A percentile compares a stretch with the other conserved stretches of the same genome.
Conservation (phyloP, 2,329 filamentous ascomycete genomes). For the Diplodia mutila region DNA sequence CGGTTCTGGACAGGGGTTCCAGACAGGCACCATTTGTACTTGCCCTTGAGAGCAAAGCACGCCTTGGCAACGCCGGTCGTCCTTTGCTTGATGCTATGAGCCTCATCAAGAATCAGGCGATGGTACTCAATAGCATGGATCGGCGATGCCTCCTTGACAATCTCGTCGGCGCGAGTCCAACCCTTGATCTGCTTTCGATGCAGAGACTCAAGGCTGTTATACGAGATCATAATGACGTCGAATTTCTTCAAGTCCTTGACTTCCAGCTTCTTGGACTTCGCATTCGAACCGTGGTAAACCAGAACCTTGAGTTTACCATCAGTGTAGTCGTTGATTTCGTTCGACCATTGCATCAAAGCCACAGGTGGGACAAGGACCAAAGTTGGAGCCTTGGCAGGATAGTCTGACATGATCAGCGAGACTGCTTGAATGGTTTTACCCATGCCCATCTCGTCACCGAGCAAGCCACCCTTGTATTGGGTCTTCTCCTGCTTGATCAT, state of each 20-base stretch:
- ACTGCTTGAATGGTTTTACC: conserved; percentile 99
- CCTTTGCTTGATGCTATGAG: conserved; percentile 90
- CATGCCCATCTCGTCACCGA: conserved; percentile 98
- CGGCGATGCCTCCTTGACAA: conserved; percentile 74
- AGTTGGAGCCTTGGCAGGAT: conserved; percentile 78
- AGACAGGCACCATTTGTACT: conserved; percentile 93
- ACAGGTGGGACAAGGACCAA: conserved; percentile 91
- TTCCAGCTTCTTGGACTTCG: conserved; percentile 77
- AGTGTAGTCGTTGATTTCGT: conserved; percentile 67
- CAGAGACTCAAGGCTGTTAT: conserved; percentile 86
- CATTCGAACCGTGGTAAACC: conserved; percentile 85
- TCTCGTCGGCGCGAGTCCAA: conserved; percentile 76
- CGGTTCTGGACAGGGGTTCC: conserved; percentile 96
- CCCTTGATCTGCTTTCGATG: conserved; percentile 92
- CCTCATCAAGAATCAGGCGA: conserved; percentile 90
- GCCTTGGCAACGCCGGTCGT: conserved; percentile 92
- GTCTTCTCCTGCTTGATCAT: conserved; percentile 89
- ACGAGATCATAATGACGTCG: conserved; percentile 97
- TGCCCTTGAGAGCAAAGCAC: conserved; percentile 86
- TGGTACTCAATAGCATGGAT: conserved; percentile 89
- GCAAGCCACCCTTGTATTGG: conserved; percentile 82
- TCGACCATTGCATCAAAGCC: conserved; percentile 90
- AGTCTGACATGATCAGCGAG: conserved; percentile 97
- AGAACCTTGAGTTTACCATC: conserved; percentile 88
- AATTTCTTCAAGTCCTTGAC: conserved; percentile 76